phyloP scores from a whole-genome alignment of 257 asterid species.

The Oldenlandia corymbosa region DNA sequence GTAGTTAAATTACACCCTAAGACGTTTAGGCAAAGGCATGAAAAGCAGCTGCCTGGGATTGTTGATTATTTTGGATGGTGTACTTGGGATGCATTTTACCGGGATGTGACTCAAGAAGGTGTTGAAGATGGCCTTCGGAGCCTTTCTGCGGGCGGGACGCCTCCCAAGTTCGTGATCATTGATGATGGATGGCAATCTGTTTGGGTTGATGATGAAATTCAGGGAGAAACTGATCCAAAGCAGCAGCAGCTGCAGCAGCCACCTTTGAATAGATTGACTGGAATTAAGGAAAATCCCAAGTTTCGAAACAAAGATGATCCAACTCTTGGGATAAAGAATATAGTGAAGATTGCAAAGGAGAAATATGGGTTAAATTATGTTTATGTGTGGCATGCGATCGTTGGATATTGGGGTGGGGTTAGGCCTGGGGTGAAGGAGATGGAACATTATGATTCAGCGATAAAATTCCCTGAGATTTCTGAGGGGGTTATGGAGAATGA shows the following conservation, averaged over 20 bases:
- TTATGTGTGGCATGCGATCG: constrained; percentile 89
- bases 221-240: not conserved
- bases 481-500: constrained; percentile 75
- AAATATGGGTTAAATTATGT: constrained; percentile 67
- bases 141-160: constrained; percentile 55
- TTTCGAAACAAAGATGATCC: constrained; percentile 55
- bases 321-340: constrained; percentile 45
- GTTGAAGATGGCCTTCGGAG: constrained; percentile 72
- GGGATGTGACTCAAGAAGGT: constrained; percentile 78
- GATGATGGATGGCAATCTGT: constrained; percentile 92
- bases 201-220: constrained; percentile 28
- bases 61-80: constrained; percentile 86
- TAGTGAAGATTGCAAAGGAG: constrained; percentile 65
- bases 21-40: constrained; percentile 51
- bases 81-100: constrained; percentile 89
- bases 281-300: constrained; percentile 62
- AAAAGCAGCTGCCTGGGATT: constrained; percentile 68
- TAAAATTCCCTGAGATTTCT: constrained; percentile 59
- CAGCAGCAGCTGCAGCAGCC: constrained; percentile 14
- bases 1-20: constrained; percentile 55
- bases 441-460: constrained; percentile 54
- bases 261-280: constrained; percentile 55
- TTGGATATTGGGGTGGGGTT: constrained; percentile 95
- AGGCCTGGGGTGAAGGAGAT: constrained; percentile 61
- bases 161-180: constrained; percentile 72